phyloP scores from a whole-genome alignment of 2,329 filamentous ascomycete genomes.

The Venturia oleaginea region DNA sequence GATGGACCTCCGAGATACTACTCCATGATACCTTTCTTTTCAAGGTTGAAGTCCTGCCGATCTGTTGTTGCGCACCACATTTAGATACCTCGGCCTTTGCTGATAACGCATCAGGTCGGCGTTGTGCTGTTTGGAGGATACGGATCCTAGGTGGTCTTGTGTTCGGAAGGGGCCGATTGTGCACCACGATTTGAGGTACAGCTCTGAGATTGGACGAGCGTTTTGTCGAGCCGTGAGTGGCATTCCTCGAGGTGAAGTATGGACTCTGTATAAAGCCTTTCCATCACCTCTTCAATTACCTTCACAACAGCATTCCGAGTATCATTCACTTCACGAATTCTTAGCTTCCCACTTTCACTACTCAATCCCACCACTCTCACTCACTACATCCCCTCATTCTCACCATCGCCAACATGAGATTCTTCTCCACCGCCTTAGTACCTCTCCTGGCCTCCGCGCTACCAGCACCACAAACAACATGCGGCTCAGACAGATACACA shows the following conservation, averaged over 20 bases:
- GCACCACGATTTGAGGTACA: background rate
- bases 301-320: background rate
- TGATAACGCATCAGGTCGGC: background rate
- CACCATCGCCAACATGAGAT: background rate
- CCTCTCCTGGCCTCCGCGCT: background rate
- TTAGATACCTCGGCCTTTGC: background rate
- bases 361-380: too few species aligned
- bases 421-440: background rate
- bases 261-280: background rate
- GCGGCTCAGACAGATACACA: background rate
- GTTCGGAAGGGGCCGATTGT: background rate
- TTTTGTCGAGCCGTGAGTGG: too few species aligned
- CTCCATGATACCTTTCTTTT: background rate
- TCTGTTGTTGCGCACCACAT: background rate
- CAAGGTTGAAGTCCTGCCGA: background rate
- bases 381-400: background rate
- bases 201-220: background rate
- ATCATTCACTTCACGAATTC: background rate
- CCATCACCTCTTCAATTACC: background rate
- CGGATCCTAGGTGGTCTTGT: background rate
- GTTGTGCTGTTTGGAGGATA: background rate
- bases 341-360: background rate
- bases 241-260: background rate
- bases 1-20: background rate
- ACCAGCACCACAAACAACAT: constrained; percentile 4